phyloP scores from a whole-genome alignment of 1,284 basidiomycete species.

The Amylostereum areolatum region DNA sequence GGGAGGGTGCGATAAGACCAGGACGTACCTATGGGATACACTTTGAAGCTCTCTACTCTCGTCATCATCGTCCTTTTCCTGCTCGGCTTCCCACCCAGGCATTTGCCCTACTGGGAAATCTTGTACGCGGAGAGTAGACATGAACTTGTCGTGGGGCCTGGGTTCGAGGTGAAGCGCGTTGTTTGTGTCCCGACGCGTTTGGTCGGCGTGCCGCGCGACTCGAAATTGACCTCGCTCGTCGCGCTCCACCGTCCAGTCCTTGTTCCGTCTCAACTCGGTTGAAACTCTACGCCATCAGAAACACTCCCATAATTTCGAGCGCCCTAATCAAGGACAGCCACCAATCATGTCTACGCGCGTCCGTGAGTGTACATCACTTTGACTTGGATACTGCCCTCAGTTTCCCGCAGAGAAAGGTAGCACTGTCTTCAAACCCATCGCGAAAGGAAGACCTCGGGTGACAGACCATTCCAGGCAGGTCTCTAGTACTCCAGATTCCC shows the following conservation, averaged over 20 bases:
- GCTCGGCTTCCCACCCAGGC: conserved; percentile 53
- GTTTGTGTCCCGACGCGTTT: conserved; percentile 15
- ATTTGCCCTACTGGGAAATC: conserved; percentile 46
- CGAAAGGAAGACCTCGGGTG: conserved; percentile 43
- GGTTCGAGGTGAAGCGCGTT: conserved; percentile 24
- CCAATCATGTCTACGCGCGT: conserved; percentile 66
- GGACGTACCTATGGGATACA: conserved; percentile 50
- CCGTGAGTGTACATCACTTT: conserved; percentile 45
- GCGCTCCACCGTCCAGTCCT: too few relatives aligned
- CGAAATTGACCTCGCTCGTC: too few relatives aligned
- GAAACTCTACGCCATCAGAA: too few relatives aligned
- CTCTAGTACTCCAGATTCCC: conserved; percentile 28
- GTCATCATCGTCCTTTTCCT: conserved; percentile 22
- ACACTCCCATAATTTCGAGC: too few relatives aligned
- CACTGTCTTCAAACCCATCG: conserved; percentile 60
- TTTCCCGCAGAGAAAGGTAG: conserved; percentile 57
- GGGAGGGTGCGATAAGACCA: neutral
- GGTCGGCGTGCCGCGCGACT: too few relatives aligned
- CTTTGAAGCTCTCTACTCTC: conserved; percentile 33
- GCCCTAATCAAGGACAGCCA: too few relatives aligned
- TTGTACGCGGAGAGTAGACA: too few relatives aligned
- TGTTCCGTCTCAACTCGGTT: conserved; percentile 4
- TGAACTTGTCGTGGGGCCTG: too few relatives aligned
- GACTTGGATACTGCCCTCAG: conserved; percentile 1
- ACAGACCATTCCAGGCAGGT: conserved; percentile 26